Base-by-base conservation (phyloP, 2,329 filamentous ascomycete genomes). In the Botryotinia narcissicola region DNA sequence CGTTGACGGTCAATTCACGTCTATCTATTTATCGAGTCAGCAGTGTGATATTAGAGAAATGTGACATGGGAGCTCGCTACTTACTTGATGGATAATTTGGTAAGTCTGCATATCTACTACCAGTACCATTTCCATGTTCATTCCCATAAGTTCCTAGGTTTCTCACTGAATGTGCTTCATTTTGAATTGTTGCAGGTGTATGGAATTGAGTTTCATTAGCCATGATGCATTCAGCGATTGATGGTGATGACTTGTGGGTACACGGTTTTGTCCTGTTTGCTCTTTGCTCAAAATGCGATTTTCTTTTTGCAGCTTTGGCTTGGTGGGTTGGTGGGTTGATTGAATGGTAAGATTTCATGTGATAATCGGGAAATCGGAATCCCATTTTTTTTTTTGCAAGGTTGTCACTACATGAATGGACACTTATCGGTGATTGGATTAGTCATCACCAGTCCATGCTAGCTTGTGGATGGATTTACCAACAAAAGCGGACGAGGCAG, bases 21-120 rank as follows among this genome's bases (percentile, higher is more conserved):
- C 74, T 75, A 42, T 67, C 77, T 78, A 57, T 73, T 14, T n/a
- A 63, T 64, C 54, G 69, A 71, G 72, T 78, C 72, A 78, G 76
- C 62, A 74, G 22, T 40, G 44, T 75, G 60, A 67, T 67, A 69
- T 48, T 59, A 37, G 44, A 18, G 40, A 67, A 67, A 73, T 62
- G 73, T 61, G 54, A 75, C 59, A 37, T 59, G 60, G 44, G 70
- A 61, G 70, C 51, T 68, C 40, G 61, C 37, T 25, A 64, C 66
- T 68, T 60, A 59, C 66, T 48, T 51, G 71, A 69, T 42, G 59
- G 63, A 61, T 59, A 22, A 69, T 46, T 29, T 37, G 44, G 22
- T 9, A 57, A 57, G 42, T 32, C 51, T 74, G 74, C 74, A 78
- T 73, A 75, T 70, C 70, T 70, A 40, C 57, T 68, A 35, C 66